Base-by-base conservation (phyloP, 1,284 basidiomycete species). In the Austroboletus olivaceoglutinosus region DNA sequence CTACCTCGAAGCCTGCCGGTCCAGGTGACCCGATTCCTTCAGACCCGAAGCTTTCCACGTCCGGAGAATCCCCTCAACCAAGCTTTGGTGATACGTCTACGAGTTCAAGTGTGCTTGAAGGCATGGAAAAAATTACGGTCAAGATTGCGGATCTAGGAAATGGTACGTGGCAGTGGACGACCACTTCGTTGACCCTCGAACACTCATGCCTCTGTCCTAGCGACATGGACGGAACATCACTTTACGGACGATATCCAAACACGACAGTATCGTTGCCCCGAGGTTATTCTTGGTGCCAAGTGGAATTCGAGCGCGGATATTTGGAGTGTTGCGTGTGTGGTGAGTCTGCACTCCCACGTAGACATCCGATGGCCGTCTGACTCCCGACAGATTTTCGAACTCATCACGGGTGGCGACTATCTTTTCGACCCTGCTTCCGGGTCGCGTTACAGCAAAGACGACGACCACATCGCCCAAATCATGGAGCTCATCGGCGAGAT, bases 141-240 rank as follows among this genome's bases (percentile, higher is more conserved):
- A 98, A 99, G 79, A 98, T 99, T 67, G 96, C 96, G 30, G 97
- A 99, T 77, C 73, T 99, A 48, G 96, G 94, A 19, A 97, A 98
- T 69, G 91, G 86, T 87, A 55, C 37, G 82, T 61, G 39, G 41
- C 48, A 21, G 45, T 50, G 30, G 3, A 43, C 31, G 25, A 3
- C 13, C 11, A 6, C 8, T 23, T 30, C 12, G 4, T 39, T 15
- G 30, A 34, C 19, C 40, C 1, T 18, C 12, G 19, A 22, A 45
- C 7, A 41, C 21, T 67, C 19, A 44, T 36, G 38, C 19, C 23
- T 41, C 39, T 48, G 13, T 50, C n/a, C 25, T 48, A 86, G 86
- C 86, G 13, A 89, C 86, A 3, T 95, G 91, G 91, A 82, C 83
- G 23, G 90, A 95, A 63, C 89, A 95, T 54, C 93, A 96, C 65